Evolutionary conservation across 2,329 filamentous ascomycete genomes (phyloP).

Genomic region (Penicillium sp.): DNA sequence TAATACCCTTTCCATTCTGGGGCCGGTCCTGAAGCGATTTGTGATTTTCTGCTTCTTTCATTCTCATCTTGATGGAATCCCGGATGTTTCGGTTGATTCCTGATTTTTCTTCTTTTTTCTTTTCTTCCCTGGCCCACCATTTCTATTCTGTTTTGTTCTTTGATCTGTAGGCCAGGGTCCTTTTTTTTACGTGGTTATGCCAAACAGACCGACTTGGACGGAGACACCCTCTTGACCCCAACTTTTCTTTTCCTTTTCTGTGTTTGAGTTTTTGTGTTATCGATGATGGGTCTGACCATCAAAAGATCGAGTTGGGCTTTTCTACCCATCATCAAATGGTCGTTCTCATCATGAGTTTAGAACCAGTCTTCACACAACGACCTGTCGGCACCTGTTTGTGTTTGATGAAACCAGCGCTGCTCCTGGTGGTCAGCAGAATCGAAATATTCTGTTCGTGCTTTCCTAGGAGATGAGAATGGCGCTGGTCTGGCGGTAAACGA

Average conservation of each 20-base stretch:
- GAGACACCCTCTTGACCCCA: slow-evolving; percentile 24
- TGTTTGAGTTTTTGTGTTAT: slow-evolving; percentile 41
- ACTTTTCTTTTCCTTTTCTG: slow-evolving; percentile 20
- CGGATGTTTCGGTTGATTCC: slow-evolving; percentile 19
- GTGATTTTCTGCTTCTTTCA: slow-evolving; percentile 17
- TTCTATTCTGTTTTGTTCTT: slow-evolving; percentile 11
- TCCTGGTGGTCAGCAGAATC: slow-evolving; percentile 18
- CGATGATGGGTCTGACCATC: slow-evolving; percentile 26
- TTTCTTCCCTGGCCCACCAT: slow-evolving; percentile 2
- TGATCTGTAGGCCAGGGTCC: slow-evolving; percentile 22
- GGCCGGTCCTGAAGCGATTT: slow-evolving; percentile 40
- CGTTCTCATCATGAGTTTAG: slow-evolving; percentile 10
- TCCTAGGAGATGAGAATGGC: not conserved
- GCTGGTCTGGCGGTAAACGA: slow-evolving; percentile 15
- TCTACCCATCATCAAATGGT: not conserved
- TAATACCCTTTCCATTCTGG: slow-evolving; percentile 34
- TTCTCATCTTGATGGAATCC: slow-evolving; percentile 17
- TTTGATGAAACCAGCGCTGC: slow-evolving; percentile 6
- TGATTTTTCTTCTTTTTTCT: slow-evolving; percentile 22
- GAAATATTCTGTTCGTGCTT: slow-evolving; percentile 24
- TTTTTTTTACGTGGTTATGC: slow-evolving; percentile 42
- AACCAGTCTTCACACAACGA: slow-evolving; percentile 13
- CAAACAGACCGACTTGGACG: slow-evolving; percentile 40
- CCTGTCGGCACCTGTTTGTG: slow-evolving; percentile 10
- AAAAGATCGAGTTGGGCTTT: not conserved